Conservation (phyloP, 768 basidiomycete genomes). For the Melanogaster broomeanus region DNA sequence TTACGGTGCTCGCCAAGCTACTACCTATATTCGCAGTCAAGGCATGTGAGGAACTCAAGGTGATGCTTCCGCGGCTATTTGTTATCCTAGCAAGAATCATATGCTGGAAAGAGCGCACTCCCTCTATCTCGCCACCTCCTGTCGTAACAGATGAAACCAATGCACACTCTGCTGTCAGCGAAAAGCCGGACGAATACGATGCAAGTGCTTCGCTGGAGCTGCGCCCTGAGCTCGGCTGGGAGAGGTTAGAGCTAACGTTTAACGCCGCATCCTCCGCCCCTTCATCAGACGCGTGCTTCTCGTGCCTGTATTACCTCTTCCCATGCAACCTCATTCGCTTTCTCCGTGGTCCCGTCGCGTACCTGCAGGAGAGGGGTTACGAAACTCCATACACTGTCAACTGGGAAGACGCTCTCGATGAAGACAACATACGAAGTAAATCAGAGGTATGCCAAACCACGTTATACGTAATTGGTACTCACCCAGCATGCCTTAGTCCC, state of each 20-base stretch:
- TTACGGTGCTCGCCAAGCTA: slow-evolving; percentile 67
- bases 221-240: slow-evolving; percentile 65
- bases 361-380: slow-evolving; percentile 53
- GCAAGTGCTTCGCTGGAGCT: slow-evolving; percentile 43
- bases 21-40: slow-evolving; percentile 75
- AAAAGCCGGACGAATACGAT: slow-evolving; percentile 26
- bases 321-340: slow-evolving; percentile 87
- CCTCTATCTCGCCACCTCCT: slow-evolving; percentile 32
- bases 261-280: slow-evolving; percentile 55
- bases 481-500: slow-evolving; percentile 42
- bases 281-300: slow-evolving; percentile 68
- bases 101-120: slow-evolving; percentile 68
- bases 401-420: slow-evolving; percentile 73
- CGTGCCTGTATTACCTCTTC: slow-evolving; percentile 85
- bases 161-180: neutral
- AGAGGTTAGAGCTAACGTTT: slow-evolving; percentile 63
- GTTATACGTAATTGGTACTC: neutral
- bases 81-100: slow-evolving; percentile 69
- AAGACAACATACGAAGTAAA: slow-evolving; percentile 67
- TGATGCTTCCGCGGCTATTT: slow-evolving; percentile 63
- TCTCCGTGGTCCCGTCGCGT: slow-evolving; percentile 64
- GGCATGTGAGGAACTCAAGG: slow-evolving; percentile 55
- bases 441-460: slow-evolving; percentile 56
- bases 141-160: slow-evolving; percentile 37
- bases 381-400: slow-evolving; percentile 63